phyloP scores from a whole-genome alignment of 192 early-diverging fungal species.

The Coemansia sp. region DNA sequence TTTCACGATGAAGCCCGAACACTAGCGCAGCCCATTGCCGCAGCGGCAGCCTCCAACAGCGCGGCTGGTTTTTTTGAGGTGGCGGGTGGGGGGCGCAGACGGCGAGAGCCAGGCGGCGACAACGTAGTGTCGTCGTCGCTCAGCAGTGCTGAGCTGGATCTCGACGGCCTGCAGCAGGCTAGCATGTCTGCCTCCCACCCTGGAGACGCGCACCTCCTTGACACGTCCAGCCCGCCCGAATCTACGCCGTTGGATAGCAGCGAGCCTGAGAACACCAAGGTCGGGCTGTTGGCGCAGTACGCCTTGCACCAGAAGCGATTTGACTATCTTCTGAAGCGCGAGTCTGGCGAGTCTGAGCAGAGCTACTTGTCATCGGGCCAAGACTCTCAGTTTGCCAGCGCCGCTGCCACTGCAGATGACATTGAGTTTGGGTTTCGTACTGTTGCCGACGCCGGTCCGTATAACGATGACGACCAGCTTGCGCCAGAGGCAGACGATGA shows the following conservation, averaged over 20 bases:
- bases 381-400: slow-evolving; percentile 3
- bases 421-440: slow-evolving; percentile 30
- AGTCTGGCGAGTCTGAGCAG: slow-evolving; percentile 13
- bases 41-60: background rate
- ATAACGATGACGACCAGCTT: background rate
- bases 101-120: slow-evolving; percentile 12
- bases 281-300: slow-evolving; percentile 45
- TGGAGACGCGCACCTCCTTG: slow-evolving; percentile 3
- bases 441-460: slow-evolving; percentile 3
- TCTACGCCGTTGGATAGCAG: slow-evolving; percentile 38
- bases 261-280: slow-evolving; percentile 26
- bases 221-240: slow-evolving; percentile 33
- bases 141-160: slow-evolving; percentile 17
- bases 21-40: background rate
- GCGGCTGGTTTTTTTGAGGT: slow-evolving; percentile 38
- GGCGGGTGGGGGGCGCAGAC: slow-evolving; percentile 38
- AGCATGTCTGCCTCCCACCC: slow-evolving; percentile 31
- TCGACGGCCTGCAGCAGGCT: slow-evolving; percentile 28
- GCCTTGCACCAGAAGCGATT: slow-evolving; percentile 21
- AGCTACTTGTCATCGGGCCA: slow-evolving; percentile 12
- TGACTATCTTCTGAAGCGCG: slow-evolving; percentile 13
- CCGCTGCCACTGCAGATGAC: background rate
- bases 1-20: no score
- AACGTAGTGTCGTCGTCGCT: slow-evolving; percentile 15
- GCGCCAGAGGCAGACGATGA: background rate